Base-by-base conservation (phyloP, 371 early-diverging fungal genomes). In the Mucor plumbeus region DNA sequence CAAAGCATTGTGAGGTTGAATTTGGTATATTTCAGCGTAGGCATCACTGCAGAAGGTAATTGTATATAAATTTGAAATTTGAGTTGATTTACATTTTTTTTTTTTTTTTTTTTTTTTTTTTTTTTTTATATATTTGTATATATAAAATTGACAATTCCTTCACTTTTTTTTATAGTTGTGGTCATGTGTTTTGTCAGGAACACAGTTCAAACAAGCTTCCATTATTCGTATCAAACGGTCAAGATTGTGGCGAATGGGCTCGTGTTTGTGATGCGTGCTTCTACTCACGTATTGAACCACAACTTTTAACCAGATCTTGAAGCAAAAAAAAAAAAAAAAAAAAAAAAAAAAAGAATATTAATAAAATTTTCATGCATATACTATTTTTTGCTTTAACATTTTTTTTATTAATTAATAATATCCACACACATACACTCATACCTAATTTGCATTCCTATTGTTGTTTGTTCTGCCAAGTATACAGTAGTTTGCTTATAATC, bases 11-110 rank as follows among this genome's bases (percentile, higher is more conserved):
- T 26, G 4, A 48, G 3, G 54, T 38, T 10, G 39, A 70, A n/a
- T 74, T 74, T 48, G 65, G 62, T 15, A 7, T 67, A 5, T 64
- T 70, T 33, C 50, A 67, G 7, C 61, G 74, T 21, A 41, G 61
- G 39, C 74, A 74, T 59, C 74, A 74, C 54, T 74, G 74, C 39
- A 66, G 74, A 63, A 67, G 74, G 74, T 74, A 69, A 41, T n/a
- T 9, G 47, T 47, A 7, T 38, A 10, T 7, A 10, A 1, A 1
- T 44, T 44, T 6, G 15, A 15, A 5, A 15, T 13, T 44, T 21
- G 26, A 26, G 26, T 26, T 26, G 26, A 26, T 26, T 26, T 26
- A 26, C 26, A 26, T 26, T 26, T 26, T 1, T 26, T 3, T 26
- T 26, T 26, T 1, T 26, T 26, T 26, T 1, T 26, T 26, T 26